Evolutionary conservation across 345 rosid species (phyloP), one percentile per base, ranked within the genome.

Genomic region (Excoecaria agallocha): DNA sequence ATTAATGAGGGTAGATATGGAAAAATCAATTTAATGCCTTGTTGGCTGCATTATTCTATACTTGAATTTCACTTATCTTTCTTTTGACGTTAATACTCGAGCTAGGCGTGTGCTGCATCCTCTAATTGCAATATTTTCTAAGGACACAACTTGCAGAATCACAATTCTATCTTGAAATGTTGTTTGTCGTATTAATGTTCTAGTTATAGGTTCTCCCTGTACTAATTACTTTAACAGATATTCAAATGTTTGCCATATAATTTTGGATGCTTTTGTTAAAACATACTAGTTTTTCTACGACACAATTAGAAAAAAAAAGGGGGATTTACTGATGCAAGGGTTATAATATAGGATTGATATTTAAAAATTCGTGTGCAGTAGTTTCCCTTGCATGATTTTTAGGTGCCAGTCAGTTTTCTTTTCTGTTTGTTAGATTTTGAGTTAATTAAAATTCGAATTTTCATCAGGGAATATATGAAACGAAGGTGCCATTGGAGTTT

Each of bases 401-500:
- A n/a, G n/a, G n/a, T n/a, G n/a, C n/a, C n/a, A n/a, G n/a, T n/a
- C 68, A 64, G 30, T 63, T 75, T 69, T 69, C 25, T 25, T 70
- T 11, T 71, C 30, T 15, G 57, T 12, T 59, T 15, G 25, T 46
- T 43, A 8, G 12, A 69, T 56, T 60, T 74, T 63, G 38, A 12
- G 48, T 77, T 81, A 54, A 68, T 67, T 69, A 77, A 20, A 70
- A 37, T 73, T 49, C 11, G 13, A 70, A 30, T 15, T 80, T 83
- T 80, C 77, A 78, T 68, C 87, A 90, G 98, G 98, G 98, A 46
- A 88, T 94, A 77, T 94, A 94, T 76, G 95, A 92, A 82, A 84
- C 91, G 38, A 89, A 88, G 82, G 85, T 92, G 80, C 92, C 97
- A 67, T 70, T 84, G 81, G 97, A 87, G 75, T 94, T 88, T 75